Percentiles rank a stretch among this genome's conserved stretches.
Evolutionary conservation across 1,139 yeast species (phyloP).

Genomic region (Geotrichum australiense): DNA sequence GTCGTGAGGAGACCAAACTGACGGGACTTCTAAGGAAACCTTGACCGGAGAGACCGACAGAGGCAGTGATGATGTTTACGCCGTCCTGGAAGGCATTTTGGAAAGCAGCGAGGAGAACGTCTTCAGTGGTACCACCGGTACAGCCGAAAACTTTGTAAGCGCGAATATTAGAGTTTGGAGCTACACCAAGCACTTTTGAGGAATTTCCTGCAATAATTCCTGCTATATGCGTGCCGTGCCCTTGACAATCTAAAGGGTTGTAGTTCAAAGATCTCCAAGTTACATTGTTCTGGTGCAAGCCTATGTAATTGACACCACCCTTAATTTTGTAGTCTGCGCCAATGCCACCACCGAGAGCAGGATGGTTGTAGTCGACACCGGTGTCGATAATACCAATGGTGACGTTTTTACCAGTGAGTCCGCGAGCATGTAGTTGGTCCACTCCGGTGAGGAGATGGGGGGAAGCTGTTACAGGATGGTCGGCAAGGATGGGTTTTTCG

Average conservation of each 20-base stretch:
- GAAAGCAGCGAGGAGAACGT: constrained; percentile 21
- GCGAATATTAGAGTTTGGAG: constrained; percentile 28
- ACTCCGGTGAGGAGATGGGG: constrained; percentile 20
- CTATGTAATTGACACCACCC: constrained; percentile 22
- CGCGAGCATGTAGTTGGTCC: constrained; percentile 19
- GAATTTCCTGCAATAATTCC: constrained; percentile 43
- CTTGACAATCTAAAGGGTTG: constrained; percentile 28
- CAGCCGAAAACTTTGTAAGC: constrained; percentile 22
- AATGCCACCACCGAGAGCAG: constrained; percentile 17
- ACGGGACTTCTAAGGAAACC: constrained; percentile 8
- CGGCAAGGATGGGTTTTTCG: constrained; percentile 2
- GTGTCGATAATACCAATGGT: constrained; percentile 22
- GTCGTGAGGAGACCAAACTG: constrained; percentile 6
- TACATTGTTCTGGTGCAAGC: constrained; percentile 11
- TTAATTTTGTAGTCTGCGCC: constrained; percentile 14
- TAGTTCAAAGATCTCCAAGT: constrained; percentile 11
- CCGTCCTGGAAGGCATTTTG: constrained; percentile 20
- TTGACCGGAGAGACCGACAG: constrained; percentile 15
- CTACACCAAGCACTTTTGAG: constrained; percentile 46
- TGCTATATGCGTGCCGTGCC: constrained; percentile 62
- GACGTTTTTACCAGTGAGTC: constrained; percentile 21
- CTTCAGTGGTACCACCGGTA: constrained; percentile 18
- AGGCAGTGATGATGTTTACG: constrained; percentile 21
- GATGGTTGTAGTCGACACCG: constrained; percentile 22
- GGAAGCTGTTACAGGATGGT: not conserved